Evolutionary conservation across 768 basidiomycete species (phyloP), one percentile per base, ranked within the genome.

Genomic region (Xerocomus potaroensis): DNA sequence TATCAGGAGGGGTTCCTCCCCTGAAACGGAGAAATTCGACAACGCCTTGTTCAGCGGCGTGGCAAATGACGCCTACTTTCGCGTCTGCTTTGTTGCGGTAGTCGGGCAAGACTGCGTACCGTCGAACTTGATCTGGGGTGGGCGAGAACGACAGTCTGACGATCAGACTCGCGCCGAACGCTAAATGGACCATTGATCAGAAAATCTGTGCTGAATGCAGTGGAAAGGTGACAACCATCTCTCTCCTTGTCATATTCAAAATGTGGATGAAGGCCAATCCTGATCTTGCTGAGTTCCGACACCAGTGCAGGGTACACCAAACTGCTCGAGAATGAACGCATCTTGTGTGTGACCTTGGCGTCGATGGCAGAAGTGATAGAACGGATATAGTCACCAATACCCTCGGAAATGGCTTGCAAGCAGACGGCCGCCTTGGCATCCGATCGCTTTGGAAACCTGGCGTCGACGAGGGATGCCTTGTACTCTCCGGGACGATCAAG

Each of bases 381-480:
- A 15, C 76, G 79, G 35, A 84, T 75, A 53, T 81, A 80, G 18
- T 71, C 63, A 5, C 79, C 80, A 9, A 81, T 67, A 8, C 80
- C 81, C 50, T 79, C 73, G 3, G 81, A 79, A 60, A 87, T 76
- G 0, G 84, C 86, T 14, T 79, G 68, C 19, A 88, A 62, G 49
- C 76, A 79, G 3, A 79, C 86, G 0, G 85, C 87, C 0, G 74
- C 71, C 61, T 83, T 85, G n/a, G 84, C 85, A 43, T 87, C 84
- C 0, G 67, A 64, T 3, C 78, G 78, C 55, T 78, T 83, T 2
- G 69, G 54, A 52, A 87, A 87, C 14, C 70, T 69, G 0, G 80
- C 69, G n/a, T 86, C 84, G 23, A 83, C 81, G 5, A 88, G 60
- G 53, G 73, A 88, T 0, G 81, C 78, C 34, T 67, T 72, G 30